Base-by-base conservation (phyloP, 768 basidiomycete genomes). In the Mycena metata region DNA sequence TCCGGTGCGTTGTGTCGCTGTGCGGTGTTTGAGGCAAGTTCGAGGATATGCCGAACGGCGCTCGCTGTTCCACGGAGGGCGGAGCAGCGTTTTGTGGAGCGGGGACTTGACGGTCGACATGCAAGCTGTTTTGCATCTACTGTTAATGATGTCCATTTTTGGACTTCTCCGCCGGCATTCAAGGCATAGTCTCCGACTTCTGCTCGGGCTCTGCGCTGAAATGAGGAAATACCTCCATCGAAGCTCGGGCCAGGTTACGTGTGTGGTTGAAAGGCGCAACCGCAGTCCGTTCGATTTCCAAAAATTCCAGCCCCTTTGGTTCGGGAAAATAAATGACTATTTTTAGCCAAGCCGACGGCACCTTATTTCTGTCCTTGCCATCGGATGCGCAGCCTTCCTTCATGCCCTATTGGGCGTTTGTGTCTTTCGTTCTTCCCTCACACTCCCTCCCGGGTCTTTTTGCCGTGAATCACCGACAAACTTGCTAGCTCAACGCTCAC, bases 331-430 rank as follows among this genome's bases (percentile, higher is more conserved):
- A 30, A 13, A 11, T 13, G 12, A 13, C 21, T 65, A 65, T 51
- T 43, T 57, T 51, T 58, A 51, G 41, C 19, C 19, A 15, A 2
- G 30, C 15, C 39, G 26, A 21, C 39, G 24, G 51, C 41, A 13
- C 17, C 17, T 50, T 47, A 58, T 46, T 55, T 55, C 16, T 47
- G 36, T 55, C 66, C 66, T 50, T 39, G 2, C 43, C 39, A 19
- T 67, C 59, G 59, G 59, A 15, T 50, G 59, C 60, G 59, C 65
- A 66, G 65, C 52, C 45, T 16, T 35, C 16, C 11, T 21, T 15
- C 45, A 50, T 66, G 21, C 57, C 17, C 19, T 59, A 12, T n/a
- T n/a, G n/a, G n/a, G n/a, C n/a, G n/a, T n/a, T n/a, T n/a, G n/a
- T n/a, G n/a, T n/a, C n/a, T n/a, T 45, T 45, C 11, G 23, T 33